Conservation (phyloP, 2,329 filamentous ascomycete species). For the Verticillium nonalfalfae region DNA sequence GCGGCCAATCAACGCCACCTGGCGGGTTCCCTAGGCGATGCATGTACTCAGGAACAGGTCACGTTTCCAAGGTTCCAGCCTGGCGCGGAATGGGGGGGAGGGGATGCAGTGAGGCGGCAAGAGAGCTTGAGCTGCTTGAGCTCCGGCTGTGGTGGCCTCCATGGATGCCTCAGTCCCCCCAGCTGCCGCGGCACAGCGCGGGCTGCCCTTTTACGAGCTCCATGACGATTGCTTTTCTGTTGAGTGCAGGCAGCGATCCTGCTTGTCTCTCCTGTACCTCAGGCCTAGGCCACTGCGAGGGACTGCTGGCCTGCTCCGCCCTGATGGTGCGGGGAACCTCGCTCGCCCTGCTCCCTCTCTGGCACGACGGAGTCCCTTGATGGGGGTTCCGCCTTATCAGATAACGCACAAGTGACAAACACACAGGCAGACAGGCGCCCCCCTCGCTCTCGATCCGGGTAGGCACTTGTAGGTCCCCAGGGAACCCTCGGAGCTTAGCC, state of each 20-base stretch:
- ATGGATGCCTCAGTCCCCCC: too few relatives aligned
- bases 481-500: background rate
- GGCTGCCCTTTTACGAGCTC: too few relatives aligned
- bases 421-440: background rate
- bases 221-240: too few relatives aligned
- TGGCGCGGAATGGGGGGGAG: background rate
- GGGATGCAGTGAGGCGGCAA: background rate
- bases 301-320: too few relatives aligned
- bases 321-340: background rate
- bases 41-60: constrained; percentile 13
- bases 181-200: too few relatives aligned
- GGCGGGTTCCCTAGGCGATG: constrained; percentile 20
- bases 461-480: background rate
- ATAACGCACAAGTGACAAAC: background rate
- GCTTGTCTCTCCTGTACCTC: too few relatives aligned
- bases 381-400: background rate
- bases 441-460: too few relatives aligned
- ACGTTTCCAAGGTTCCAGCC: background rate
- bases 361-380: background rate
- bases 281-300: too few relatives aligned
- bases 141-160: background rate
- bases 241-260: too few relatives aligned
- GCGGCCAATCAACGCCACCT: constrained; percentile 16
- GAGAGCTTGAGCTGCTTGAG: background rate
- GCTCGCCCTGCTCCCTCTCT: background rate